Evolutionary conservation across 1,139 yeast genomes (phyloP).

Genomic region (Kluyveromyces marxianus): DNA sequence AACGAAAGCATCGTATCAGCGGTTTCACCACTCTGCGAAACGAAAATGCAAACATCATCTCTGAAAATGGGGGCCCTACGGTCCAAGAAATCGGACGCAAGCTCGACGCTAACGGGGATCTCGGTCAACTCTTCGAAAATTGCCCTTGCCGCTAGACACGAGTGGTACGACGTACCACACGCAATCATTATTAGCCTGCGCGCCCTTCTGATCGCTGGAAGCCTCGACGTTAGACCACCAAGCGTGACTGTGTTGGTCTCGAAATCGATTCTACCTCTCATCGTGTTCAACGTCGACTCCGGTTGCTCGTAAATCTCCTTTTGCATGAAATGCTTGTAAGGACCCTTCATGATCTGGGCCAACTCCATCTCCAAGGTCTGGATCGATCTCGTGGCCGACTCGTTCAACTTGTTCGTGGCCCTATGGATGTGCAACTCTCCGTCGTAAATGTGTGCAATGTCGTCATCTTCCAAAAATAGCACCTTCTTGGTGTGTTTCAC

Average conservation of each 20-base stretch:
- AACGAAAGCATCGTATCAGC: constrained; percentile 97
- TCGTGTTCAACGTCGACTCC: constrained; percentile 93
- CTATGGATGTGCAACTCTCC: constrained; percentile 99
- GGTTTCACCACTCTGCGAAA: constrained; percentile 98
- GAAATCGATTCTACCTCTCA: constrained; percentile 98
- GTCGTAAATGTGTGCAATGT: constrained; percentile 94
- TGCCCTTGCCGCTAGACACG: constrained; percentile 94
- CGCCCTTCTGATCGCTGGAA: constrained; percentile 87
- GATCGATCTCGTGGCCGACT: constrained; percentile 87
- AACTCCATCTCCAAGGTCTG: constrained; percentile 96
- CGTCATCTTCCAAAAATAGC: constrained; percentile 93
- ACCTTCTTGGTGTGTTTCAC: constrained; percentile 96
- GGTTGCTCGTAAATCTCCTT: constrained; percentile 99
- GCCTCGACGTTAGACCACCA: constrained; percentile 83
- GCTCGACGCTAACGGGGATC: constrained; percentile 91
- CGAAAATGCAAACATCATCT: constrained; percentile 96
- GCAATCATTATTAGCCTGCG: constrained; percentile 97
- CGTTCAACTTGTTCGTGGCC: constrained; percentile 85
- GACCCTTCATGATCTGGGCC: constrained; percentile 97
- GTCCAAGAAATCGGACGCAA: constrained; percentile 96
- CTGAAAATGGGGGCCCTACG: constrained; percentile 93
- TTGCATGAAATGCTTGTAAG: constrained; percentile 94
- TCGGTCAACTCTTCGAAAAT: constrained; percentile 95
- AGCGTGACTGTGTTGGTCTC: constrained; percentile 67
- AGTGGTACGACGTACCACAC: constrained; percentile 98